Evolutionary conservation across 164 flowering plant genomes (phyloP).

Genomic region (Chimonanthus salicifolius): DNA sequence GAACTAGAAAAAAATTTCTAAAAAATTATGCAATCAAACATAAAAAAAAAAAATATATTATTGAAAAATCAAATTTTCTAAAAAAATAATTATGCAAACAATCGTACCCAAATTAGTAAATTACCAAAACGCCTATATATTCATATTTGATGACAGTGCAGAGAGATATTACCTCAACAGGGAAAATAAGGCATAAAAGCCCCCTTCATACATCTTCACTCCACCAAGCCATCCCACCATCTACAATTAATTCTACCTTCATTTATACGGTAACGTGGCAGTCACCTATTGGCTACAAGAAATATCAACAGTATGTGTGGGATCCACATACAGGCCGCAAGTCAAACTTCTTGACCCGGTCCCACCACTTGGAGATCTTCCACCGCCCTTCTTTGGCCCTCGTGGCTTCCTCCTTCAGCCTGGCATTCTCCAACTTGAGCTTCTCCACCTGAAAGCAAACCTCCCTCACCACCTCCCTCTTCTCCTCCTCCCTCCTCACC

Average conservation of each 20-base stretch:
- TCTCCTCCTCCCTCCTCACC: slow-evolving; percentile 27
- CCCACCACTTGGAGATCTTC: slow-evolving; percentile 27
- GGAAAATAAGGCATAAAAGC: not conserved
- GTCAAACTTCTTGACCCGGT: slow-evolving; percentile 36
- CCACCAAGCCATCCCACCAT: not conserved
- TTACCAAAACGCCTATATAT: too few relatives aligned
- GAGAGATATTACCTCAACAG: not conserved
- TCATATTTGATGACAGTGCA: too few relatives aligned
- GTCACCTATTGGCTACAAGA: not conserved
- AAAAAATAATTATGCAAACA: too few relatives aligned
- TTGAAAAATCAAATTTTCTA: too few relatives aligned
- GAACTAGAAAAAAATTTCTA: not conserved
- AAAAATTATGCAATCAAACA: too few relatives aligned
- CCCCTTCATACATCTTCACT: not conserved
- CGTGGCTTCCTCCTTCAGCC: slow-evolving; percentile 14
- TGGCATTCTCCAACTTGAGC: slow-evolving; percentile 21
- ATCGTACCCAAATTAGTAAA: too few relatives aligned
- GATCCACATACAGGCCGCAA: slow-evolving; percentile 27
- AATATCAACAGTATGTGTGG: not conserved
- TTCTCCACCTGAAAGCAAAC: slow-evolving; percentile 29
- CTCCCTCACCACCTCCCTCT: slow-evolving; percentile 13
- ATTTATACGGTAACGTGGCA: not conserved
- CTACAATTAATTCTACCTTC: not conserved
- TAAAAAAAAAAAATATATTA: too few relatives aligned
- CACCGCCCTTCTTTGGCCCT: not conserved